Percentiles rank a stretch among this genome's conserved stretches.
Evolutionary conservation across 208 protist species (phyloP).

Genomic region (Angomonas deanei): DNA sequence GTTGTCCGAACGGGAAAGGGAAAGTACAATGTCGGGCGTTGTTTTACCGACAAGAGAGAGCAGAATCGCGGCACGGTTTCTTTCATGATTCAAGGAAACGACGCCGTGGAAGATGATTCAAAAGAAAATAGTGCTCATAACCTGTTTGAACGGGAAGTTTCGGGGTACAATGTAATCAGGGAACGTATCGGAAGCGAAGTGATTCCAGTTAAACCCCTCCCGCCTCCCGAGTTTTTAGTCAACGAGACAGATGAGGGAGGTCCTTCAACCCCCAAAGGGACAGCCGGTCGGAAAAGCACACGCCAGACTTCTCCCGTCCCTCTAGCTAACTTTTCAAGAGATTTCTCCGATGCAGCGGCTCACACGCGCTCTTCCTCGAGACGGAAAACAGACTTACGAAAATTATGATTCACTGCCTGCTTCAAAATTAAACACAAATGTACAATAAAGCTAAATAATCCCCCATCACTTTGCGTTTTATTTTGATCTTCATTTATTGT

Average conservation of each 20-base stretch:
- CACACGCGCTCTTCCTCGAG: not conserved
- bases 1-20: not conserved
- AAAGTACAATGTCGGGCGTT: not conserved
- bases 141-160: not conserved
- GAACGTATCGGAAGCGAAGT: not conserved
- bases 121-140: not conserved
- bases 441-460: too few species aligned
- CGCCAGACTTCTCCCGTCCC: not conserved
- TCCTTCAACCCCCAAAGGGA: not conserved
- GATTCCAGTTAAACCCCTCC: not conserved
- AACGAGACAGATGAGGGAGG: not conserved
- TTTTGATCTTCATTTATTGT: not conserved
- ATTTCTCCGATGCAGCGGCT: not conserved
- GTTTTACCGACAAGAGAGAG: not conserved
- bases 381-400: not conserved
- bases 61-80: not conserved
- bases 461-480: too few species aligned
- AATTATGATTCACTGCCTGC: not conserved
- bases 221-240: conserved; percentile 1
- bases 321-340: not conserved
- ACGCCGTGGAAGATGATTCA: not conserved
- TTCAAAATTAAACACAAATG: too few species aligned
- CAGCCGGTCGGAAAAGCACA: not conserved
- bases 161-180: not conserved
- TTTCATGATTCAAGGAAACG: not conserved